Base-by-base conservation (phyloP, 352 stramenopile genomes). In the Phytophthora sojae region DNA sequence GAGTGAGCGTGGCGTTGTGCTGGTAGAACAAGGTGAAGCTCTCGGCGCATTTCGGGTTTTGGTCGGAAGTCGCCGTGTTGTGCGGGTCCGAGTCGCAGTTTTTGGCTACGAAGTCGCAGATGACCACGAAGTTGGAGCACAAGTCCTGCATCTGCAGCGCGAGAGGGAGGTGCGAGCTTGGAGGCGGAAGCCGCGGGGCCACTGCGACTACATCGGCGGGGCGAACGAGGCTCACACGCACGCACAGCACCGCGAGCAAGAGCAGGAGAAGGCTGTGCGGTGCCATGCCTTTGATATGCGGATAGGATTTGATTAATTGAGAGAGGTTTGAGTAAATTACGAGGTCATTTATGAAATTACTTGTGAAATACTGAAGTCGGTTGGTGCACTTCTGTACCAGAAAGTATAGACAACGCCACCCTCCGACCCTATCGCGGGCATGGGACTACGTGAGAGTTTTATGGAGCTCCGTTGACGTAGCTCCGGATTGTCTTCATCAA, bases 1-100 rank as follows among this genome's bases (percentile, higher is more conserved):
- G 42, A 8, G 82, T 72, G 12, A 92, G 69, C 21, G 81, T 77
- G 25, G 52, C 32, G 52, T 64, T 79, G 49, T 83, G 69, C 55
- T 75, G 72, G 54, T 81, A 79, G 61, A 85, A 90, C 26, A 86
- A 75, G 71, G 81, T 50, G 51, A 92, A 90, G 53, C 74, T 85
- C 67, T 81, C 76, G 47, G 77, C 25, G 59, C 84, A 92, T 21
- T 77, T 73, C 29, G 53, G 12, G 30, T 75, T 61, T 47, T 57
- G 25, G 39, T 25, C 52, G 29, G 25, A 8, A 29, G 7, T 17
- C 23, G 29, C 19, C 25, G 32, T 19, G 35, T 61, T 52, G 21
- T 50, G 15, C 8, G 35, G 35, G 35, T 42, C 35, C 14, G 35
- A 15, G 51, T 65, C 54, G 75, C 82, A 92, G 19, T 82, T 59